Conservation (phyloP, 2,329 filamentous ascomycete species). For the Arthrobotrys iridis region DNA sequence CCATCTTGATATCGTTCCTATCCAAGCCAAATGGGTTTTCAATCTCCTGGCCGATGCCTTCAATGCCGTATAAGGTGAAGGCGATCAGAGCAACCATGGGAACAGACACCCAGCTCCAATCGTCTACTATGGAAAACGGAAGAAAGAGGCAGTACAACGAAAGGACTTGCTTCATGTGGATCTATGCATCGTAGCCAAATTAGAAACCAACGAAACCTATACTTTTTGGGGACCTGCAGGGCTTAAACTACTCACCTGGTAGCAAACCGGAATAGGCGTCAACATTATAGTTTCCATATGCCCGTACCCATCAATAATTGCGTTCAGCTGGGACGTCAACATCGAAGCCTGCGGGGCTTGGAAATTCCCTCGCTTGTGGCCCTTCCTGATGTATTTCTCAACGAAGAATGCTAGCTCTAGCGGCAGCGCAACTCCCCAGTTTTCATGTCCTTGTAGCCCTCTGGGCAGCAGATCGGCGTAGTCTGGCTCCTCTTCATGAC, state of each 20-base stretch:
- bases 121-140: slow-evolving; percentile 72
- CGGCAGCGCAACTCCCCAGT: slow-evolving; percentile 69
- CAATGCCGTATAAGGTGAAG: slow-evolving; percentile 69
- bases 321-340: slow-evolving; percentile 70
- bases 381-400: slow-evolving; percentile 70
- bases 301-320: slow-evolving; percentile 69
- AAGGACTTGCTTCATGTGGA: slow-evolving; percentile 73
- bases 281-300: slow-evolving; percentile 73
- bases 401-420: slow-evolving; percentile 70
- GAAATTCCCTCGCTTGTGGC: slow-evolving; percentile 66
- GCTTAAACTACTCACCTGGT: slow-evolving; percentile 61
- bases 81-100: slow-evolving; percentile 69
- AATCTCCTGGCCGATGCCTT: slow-evolving; percentile 69
- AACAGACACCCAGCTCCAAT: slow-evolving; percentile 71
- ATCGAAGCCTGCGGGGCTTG: slow-evolving; percentile 70
- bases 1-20: slow-evolving; percentile 74
- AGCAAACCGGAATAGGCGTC: slow-evolving; percentile 72
- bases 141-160: slow-evolving; percentile 70
- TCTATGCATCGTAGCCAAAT: slow-evolving; percentile 60
- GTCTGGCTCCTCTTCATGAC: slow-evolving; percentile 60
- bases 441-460: slow-evolving; percentile 67
- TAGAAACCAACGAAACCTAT: not conserved
- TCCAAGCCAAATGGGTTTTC: slow-evolving; percentile 75
- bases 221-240: not conserved
- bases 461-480: slow-evolving; percentile 66